Percentiles rank a stretch among this genome's conserved stretches.
These are phyloP conservation scores for Auriscalpium orientale DNA, from an alignment of 768 basidiomycete species.

Conservation along the genomic window DNA sequence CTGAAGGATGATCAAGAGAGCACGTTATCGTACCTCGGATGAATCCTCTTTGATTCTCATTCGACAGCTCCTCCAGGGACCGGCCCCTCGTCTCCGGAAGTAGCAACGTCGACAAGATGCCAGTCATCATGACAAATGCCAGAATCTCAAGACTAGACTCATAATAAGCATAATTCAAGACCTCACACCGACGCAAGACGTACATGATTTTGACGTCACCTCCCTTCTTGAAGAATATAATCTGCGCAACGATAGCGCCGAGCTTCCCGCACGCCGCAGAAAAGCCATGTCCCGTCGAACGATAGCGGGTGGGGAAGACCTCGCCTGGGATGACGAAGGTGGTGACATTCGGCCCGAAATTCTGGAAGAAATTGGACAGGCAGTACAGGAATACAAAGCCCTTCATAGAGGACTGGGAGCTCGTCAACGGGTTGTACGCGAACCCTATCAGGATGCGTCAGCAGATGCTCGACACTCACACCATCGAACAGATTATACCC, in stretches of 20 bases:
- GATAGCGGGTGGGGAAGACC: slow-evolving; percentile 38
- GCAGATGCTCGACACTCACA: neutral
- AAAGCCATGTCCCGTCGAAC: slow-evolving; percentile 38
- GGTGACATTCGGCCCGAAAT: slow-evolving; percentile 37
- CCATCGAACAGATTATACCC: slow-evolving; percentile 24
- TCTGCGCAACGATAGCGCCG: slow-evolving; percentile 35
- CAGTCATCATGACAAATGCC: slow-evolving; percentile 39
- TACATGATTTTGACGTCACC: neutral
- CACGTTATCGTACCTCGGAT: slow-evolving; percentile 13
- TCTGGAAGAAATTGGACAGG: slow-evolving; percentile 35
- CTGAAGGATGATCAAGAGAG: no score
- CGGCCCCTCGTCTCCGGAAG: slow-evolving; percentile 35
- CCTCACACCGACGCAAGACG: neutral
- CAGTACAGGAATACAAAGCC: slow-evolving; percentile 34
- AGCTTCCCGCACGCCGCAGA: slow-evolving; percentile 37
- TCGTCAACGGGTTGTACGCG: slow-evolving; percentile 21
- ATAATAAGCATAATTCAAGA: neutral
- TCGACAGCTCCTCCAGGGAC: slow-evolving; percentile 29
- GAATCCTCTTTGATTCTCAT: slow-evolving; percentile 29
- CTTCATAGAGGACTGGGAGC: slow-evolving; percentile 18
- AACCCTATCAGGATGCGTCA: slow-evolving; percentile 9
- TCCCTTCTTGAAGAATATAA: slow-evolving; percentile 21
- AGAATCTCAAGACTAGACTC: slow-evolving; percentile 26
- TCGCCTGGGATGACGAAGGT: slow-evolving; percentile 40
- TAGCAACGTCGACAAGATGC: slow-evolving; percentile 32